phyloP scores from a whole-genome alignment of 345 rosid genomes.

The Salix dunnii region DNA sequence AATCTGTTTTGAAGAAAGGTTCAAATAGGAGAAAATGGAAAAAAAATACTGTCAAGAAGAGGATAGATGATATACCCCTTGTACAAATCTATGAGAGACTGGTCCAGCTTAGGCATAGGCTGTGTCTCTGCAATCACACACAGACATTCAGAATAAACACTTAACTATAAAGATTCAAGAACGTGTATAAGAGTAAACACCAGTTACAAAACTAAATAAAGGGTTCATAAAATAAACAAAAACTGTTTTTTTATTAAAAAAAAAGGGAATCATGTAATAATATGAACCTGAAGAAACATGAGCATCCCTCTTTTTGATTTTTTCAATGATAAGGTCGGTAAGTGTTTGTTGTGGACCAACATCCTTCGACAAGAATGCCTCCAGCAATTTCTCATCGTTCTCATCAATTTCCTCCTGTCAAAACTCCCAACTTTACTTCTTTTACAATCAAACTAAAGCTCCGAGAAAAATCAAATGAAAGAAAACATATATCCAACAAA shows the following conservation, averaged over 20 bases:
- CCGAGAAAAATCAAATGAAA: not conserved
- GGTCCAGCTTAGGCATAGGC: constrained; percentile 66
- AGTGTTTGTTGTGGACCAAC: constrained; percentile 69
- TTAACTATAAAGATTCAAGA: not conserved
- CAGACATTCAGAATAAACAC: not conserved
- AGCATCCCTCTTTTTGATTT: constrained; percentile 57
- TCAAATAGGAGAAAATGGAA: not conserved
- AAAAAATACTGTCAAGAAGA: not conserved
- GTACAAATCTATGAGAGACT: constrained; percentile 56
- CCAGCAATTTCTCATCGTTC: constrained; percentile 77
- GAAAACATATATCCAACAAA: not conserved
- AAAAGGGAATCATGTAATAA: not conserved
- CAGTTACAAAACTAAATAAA: not conserved
- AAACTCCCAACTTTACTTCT: not conserved
- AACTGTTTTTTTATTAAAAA: not conserved
- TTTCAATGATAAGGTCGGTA: constrained; percentile 65
- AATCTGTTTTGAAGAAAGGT: not conserved
- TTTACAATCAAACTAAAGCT: not conserved
- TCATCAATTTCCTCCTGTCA: constrained; percentile 68
- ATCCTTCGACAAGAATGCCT: constrained; percentile 66
- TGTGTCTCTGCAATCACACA: constrained; percentile 51
- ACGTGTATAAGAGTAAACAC: not conserved
- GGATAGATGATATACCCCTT: constrained; percentile 47
- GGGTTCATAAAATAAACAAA: not conserved
- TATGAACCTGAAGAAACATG: constrained; percentile 57